phyloP scores from a whole-genome alignment of 2,329 filamentous ascomycete species.

The Parascedosporium putredinis region DNA sequence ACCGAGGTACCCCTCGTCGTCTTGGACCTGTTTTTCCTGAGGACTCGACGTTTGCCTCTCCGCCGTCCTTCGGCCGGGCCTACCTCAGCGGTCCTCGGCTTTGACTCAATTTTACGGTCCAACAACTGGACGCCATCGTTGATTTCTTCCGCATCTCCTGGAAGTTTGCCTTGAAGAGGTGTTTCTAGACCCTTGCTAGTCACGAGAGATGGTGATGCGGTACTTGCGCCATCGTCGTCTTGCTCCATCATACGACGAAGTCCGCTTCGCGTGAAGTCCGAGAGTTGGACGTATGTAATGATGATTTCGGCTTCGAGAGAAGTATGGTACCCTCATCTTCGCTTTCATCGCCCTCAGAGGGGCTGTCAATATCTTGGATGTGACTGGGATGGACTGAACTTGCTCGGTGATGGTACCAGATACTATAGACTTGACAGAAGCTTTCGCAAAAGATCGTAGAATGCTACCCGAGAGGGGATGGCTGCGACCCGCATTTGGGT shows the following conservation, averaged over 20 bases:
- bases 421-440: slow-evolving; percentile 28
- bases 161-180: too few relatives aligned
- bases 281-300: slow-evolving; percentile 16
- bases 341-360: slow-evolving; percentile 20
- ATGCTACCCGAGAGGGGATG: slow-evolving; percentile 50
- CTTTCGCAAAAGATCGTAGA: slow-evolving; percentile 71
- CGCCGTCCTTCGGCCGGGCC: slow-evolving; percentile 50
- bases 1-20: slow-evolving; percentile 86
- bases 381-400: too few relatives aligned
- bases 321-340: slow-evolving; percentile 3
- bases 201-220: too few relatives aligned
- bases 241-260: slow-evolving; percentile 41
- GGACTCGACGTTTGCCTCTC: slow-evolving; percentile 67
- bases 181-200: too few relatives aligned
- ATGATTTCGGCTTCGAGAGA: slow-evolving; percentile 18
- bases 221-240: too few relatives aligned
- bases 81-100: slow-evolving; percentile 41
- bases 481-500: slow-evolving; percentile 41
- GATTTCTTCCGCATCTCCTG: too few relatives aligned
- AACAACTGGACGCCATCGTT: too few relatives aligned
- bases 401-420: slow-evolving; percentile 38
- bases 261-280: slow-evolving; percentile 28
- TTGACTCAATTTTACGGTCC: slow-evolving; percentile 29
- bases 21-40: slow-evolving; percentile 81
- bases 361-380: too few relatives aligned